A percentile compares a stretch with the other conserved stretches of the same genome.
phyloP scores from a whole-genome alignment of 2,329 filamentous ascomycete genomes.

The Penicillium sp. region DNA sequence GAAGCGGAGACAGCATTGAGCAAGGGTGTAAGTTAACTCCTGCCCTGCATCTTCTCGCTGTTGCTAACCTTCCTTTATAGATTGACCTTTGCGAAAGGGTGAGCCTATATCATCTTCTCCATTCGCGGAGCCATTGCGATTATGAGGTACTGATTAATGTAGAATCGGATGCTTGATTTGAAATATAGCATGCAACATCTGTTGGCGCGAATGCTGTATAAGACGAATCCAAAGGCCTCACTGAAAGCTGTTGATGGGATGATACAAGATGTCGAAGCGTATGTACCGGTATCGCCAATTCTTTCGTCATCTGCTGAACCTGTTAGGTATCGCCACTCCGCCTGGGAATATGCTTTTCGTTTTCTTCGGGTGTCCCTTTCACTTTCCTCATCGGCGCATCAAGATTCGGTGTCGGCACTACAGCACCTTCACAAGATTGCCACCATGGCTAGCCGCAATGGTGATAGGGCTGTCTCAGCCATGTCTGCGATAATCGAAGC shows the following conservation, averaged over 20 bases:
- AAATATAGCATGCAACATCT: constrained; percentile 62
- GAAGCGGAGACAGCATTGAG: constrained; percentile 54
- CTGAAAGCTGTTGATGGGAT: constrained; percentile 54
- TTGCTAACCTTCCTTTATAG: constrained; percentile 23
- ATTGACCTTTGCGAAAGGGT: constrained; percentile 47
- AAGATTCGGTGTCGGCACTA: constrained; percentile 48
- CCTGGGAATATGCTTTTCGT: constrained; percentile 59
- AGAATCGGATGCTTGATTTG: constrained; percentile 52
- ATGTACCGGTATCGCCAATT: constrained; percentile 25
- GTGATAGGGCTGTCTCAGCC: constrained; percentile 49
- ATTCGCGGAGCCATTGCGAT: no score
- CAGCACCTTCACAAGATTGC: constrained; percentile 52
- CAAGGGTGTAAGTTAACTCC: constrained; percentile 44
- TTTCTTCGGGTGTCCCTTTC: constrained; percentile 54
- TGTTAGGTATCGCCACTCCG: constrained; percentile 49
- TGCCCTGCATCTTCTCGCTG: no score
- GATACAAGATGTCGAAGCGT: constrained; percentile 54
- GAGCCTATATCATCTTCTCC: constrained; percentile 17
- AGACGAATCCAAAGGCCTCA: constrained; percentile 53
- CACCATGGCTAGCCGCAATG: constrained; percentile 43
- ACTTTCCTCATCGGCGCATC: constrained; percentile 44
- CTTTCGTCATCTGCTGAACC: background rate
- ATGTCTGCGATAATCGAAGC: constrained; percentile 52
- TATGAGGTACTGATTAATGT: constrained; percentile 18
- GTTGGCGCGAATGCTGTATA: constrained; percentile 53